Conservation (phyloP, 108 stramenopile species). For the Fragilaria crotonensis region DNA sequence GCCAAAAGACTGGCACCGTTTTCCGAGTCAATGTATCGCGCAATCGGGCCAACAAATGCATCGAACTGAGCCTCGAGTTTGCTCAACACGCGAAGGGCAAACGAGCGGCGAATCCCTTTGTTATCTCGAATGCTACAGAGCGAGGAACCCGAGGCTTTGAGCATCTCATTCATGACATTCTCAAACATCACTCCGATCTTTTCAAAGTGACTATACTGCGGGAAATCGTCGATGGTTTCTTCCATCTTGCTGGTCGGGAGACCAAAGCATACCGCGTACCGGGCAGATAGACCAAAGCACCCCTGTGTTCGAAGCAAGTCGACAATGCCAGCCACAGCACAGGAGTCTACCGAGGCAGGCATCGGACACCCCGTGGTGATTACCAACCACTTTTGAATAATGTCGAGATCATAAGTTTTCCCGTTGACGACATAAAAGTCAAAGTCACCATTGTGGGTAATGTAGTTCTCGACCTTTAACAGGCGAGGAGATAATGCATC, state of each 20-base stretch:
- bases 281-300: conserved; percentile 54
- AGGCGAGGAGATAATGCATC: neutral
- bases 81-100: neutral
- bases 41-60: neutral
- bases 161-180: conserved; percentile 33
- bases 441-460: conserved; percentile 87
- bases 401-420: conserved; percentile 54
- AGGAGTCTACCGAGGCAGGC: conserved; percentile 58
- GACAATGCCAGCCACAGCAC: conserved; percentile 67
- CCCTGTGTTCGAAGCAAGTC: conserved; percentile 64
- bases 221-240: conserved; percentile 20
- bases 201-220: conserved; percentile 44
- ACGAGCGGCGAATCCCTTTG: neutral
- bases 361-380: conserved; percentile 29
- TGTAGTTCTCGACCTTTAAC: conserved; percentile 48
- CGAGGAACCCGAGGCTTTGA: conserved; percentile 3
- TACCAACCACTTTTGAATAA: conserved; percentile 60
- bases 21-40: conserved; percentile 7
- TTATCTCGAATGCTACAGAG: neutral
- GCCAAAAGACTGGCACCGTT: neutral
- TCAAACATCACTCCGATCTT: conserved; percentile 56
- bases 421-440: conserved; percentile 67
- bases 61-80: neutral
- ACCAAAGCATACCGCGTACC: conserved; percentile 56
- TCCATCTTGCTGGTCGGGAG: conserved; percentile 26